Base-by-base conservation (phyloP, 306 rosid genomes). In the Cicer judaicum region DNA sequence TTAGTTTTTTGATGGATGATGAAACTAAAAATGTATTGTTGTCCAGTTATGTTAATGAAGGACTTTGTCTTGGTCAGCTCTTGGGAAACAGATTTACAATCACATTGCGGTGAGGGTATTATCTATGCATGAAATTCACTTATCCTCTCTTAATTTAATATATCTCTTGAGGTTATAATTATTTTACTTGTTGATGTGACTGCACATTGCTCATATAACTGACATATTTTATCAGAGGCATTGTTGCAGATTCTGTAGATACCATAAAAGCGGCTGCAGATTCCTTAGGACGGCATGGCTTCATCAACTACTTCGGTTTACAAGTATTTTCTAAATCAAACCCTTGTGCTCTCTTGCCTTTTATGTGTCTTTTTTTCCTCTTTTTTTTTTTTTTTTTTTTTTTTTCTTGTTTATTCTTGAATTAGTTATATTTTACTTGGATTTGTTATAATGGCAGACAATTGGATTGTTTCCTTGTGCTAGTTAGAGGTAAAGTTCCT, bases 231-330 rank as follows among this genome's bases (percentile, higher is more conserved):
- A 77, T 78, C 95, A 94, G 99, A 87, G 99, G 97, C 68, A 86
- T 94, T 86, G 89, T 92, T 86, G 88, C 97, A 81, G 90, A 90
- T 81, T 90, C 95, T 79, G 99, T 87, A 72, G 93, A 88, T 76
- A 84, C 79, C 74, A 86, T 94, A 74, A 92, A 86, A 77, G 89
- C 93, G 72, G 83, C 97, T 50, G 93, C 95, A 78, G 88, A 81
- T 77, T 90, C 95, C 76, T 79, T 92, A 69, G 97, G 99, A 76
- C 85, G 69, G 76, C 83, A 72, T 68, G 99, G 97, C 68, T 94
- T 94, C 85, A 85, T 94, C 73, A 94, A 94, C 86, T 94, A 94
- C 89, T 94, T 90, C 77, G 99, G 99, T 78, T 85, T 94, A 78
- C 99, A 94, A 85, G 99, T 94, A 85, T 76, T 59, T 77, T 81